Evolutionary conservation across 345 rosid species (phyloP), one percentile per base, ranked within the genome.

Genomic region (Rhodomyrtus tomentosa): DNA sequence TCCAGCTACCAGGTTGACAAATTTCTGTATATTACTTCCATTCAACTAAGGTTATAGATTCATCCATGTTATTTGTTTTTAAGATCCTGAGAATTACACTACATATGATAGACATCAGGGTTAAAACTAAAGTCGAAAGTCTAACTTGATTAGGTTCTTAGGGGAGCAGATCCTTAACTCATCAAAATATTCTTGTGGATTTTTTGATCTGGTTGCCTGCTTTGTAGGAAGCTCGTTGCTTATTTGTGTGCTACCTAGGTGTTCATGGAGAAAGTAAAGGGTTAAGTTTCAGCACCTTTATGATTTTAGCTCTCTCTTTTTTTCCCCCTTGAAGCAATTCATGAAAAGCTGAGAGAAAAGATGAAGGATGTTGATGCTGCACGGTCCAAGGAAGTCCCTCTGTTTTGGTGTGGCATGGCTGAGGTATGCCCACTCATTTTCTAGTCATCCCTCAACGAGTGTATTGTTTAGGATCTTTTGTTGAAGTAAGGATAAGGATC

Each of bases 341-440:
- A 84, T 18, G 87, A 88, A 50, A 96, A 91, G 87, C n/a, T 96
- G 82, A 90, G 87, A 89, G 94, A 93, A 89, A 95, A 96, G 85
- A 85, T 91, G 68, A 92, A 93, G 89, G 96, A 90, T 84, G 96
- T 93, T 16, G 94, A 87, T 81, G 93, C 91, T 88, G 95, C 89
- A 68, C 92, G 86, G 74, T 90, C 96, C 55, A 96, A 91, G 85
- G 94, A 95, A 88, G 91, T 96, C 85, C 88, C 91, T 13, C 87
- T 96, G 82, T 91, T 90, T 87, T 96, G 98, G 98, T 86, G 88
- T 73, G 99, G 96, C 82, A 94, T 95, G 98, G 99, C 98, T 51
- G 96, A 96, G 96, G 98, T 96, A 85, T 42, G 45, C 16, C 24
- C 42, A 36, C 76, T 68, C 40, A 62, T 68, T 32, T 29, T 62